These are phyloP conservation scores for Metschnikowia picachoensis DNA, from an alignment of 805 yeast species.

Conservation along the genomic window DNA sequence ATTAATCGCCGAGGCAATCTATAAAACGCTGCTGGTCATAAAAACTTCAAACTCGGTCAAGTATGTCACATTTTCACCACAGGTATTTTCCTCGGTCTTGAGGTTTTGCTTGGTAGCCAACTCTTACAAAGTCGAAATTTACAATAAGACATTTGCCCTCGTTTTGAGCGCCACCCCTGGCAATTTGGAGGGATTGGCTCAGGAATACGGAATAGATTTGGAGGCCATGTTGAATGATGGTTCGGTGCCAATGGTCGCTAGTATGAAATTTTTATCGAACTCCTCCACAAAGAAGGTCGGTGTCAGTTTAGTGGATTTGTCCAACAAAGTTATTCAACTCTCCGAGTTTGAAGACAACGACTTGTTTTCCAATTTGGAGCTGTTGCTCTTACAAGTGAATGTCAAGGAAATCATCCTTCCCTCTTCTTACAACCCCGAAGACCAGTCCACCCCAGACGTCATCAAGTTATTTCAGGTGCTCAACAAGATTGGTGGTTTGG, in stretches of 20 bases:
- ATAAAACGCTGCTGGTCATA: slow-evolving; percentile 77
- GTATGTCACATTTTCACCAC: slow-evolving; percentile 74
- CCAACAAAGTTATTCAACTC: slow-evolving; percentile 60
- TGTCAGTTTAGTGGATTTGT: slow-evolving; percentile 73
- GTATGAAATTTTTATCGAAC: slow-evolving; percentile 32
- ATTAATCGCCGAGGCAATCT: slow-evolving; percentile 77
- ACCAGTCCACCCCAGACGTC: slow-evolving; percentile 46
- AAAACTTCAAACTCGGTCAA: slow-evolving; percentile 52
- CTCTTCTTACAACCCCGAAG: slow-evolving; percentile 31
- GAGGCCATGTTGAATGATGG: slow-evolving; percentile 61
- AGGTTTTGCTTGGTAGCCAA: slow-evolving; percentile 63
- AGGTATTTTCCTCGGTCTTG: slow-evolving; percentile 65
- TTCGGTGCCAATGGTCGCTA: slow-evolving; percentile 39
- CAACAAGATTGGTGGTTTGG: slow-evolving; percentile 69
- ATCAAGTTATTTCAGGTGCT: slow-evolving; percentile 66
- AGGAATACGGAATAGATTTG: slow-evolving; percentile 35
- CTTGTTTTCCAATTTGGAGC: slow-evolving; percentile 78
- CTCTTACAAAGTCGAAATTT: slow-evolving; percentile 78
- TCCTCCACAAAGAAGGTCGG: slow-evolving; percentile 57
- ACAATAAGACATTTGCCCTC: slow-evolving; percentile 60
- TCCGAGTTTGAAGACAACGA: slow-evolving; percentile 86
- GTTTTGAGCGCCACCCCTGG: slow-evolving; percentile 81
- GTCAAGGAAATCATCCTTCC: slow-evolving; percentile 79
- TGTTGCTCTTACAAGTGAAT: slow-evolving; percentile 81
- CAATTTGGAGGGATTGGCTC: slow-evolving; percentile 55